These are phyloP conservation scores for Silene noctiflora DNA, from an alignment of 179 eudicot species.

Conservation along the genomic window DNA sequence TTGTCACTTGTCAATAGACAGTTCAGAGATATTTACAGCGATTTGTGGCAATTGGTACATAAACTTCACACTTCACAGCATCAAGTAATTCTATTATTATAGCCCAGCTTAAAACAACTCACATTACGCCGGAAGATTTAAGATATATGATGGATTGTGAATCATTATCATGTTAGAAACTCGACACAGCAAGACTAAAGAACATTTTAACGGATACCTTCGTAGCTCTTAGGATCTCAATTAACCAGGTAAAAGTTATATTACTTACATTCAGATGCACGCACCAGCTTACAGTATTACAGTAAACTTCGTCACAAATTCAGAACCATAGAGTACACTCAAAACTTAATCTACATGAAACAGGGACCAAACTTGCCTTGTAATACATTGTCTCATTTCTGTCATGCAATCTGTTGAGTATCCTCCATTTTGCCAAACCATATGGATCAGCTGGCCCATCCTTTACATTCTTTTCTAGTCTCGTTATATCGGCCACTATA, in stretches of 20 bases:
- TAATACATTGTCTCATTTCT: constrained; percentile 95
- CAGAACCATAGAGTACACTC: background rate
- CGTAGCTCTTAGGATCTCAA: background rate
- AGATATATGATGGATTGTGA: too few relatives aligned
- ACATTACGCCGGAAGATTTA: too few relatives aligned
- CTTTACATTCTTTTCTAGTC: constrained; percentile 67
- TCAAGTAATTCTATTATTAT: too few relatives aligned
- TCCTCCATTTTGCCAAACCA: constrained; percentile 92
- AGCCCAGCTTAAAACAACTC: too few relatives aligned
- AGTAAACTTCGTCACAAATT: background rate
- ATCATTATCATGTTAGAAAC: background rate
- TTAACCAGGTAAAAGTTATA: background rate
- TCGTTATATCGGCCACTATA: constrained; percentile 77
- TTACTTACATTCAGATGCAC: background rate
- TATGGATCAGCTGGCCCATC: constrained; percentile 93
- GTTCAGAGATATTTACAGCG: too few relatives aligned
- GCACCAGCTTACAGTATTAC: background rate
- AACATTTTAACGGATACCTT: background rate
- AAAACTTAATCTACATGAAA: constrained; percentile 3
- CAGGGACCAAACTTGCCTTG: constrained; percentile 45
- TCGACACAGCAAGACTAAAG: background rate
- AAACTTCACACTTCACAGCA: too few relatives aligned
- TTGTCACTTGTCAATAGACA: too few relatives aligned
- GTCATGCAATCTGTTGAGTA: constrained; percentile 89
- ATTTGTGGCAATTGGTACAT: too few relatives aligned